Evolutionary conservation across 2,329 filamentous ascomycete species (phyloP).

Genomic region (Fusarium xyrophilum): DNA sequence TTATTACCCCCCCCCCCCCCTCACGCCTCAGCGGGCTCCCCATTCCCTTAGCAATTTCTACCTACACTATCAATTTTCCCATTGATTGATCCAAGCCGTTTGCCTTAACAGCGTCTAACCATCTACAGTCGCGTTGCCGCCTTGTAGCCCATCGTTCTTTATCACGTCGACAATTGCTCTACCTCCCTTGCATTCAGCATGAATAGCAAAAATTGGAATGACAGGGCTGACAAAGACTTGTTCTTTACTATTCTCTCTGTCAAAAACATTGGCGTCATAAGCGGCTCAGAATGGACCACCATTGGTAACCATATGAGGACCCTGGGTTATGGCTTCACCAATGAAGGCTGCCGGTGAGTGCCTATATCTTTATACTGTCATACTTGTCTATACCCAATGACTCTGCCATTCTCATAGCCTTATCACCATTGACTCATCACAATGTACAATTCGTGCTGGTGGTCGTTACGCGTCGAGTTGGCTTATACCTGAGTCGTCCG

Average conservation of each 20-base stretch:
- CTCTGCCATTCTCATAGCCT: background rate
- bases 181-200: slow-evolving; percentile 37
- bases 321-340: slow-evolving; percentile 68
- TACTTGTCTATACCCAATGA: background rate
- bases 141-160: slow-evolving; percentile 23
- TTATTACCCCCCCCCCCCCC: no score
- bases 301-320: slow-evolving; percentile 67
- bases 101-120: slow-evolving; percentile 48
- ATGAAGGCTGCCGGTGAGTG: slow-evolving; percentile 69
- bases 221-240: slow-evolving; percentile 67
- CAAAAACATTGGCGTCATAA: slow-evolving; percentile 69
- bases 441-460: slow-evolving; percentile 3
- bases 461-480: slow-evolving; percentile 12
- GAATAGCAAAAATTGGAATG: slow-evolving; percentile 68
- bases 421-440: background rate
- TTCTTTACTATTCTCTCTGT: slow-evolving; percentile 69
- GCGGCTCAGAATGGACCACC: slow-evolving; percentile 66
- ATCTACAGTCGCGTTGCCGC: slow-evolving; percentile 28
- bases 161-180: slow-evolving; percentile 8
- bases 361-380: slow-evolving; percentile 7
- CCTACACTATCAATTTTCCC: slow-evolving; percentile 56
- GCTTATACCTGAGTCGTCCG: slow-evolving; percentile 14
- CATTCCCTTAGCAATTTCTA: slow-evolving; percentile 45
- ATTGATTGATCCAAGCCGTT: slow-evolving; percentile 45
- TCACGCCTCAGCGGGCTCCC: background rate